phyloP scores from a whole-genome alignment of 2,329 filamentous ascomycete genomes.

The Colletotrichum sublineola region DNA sequence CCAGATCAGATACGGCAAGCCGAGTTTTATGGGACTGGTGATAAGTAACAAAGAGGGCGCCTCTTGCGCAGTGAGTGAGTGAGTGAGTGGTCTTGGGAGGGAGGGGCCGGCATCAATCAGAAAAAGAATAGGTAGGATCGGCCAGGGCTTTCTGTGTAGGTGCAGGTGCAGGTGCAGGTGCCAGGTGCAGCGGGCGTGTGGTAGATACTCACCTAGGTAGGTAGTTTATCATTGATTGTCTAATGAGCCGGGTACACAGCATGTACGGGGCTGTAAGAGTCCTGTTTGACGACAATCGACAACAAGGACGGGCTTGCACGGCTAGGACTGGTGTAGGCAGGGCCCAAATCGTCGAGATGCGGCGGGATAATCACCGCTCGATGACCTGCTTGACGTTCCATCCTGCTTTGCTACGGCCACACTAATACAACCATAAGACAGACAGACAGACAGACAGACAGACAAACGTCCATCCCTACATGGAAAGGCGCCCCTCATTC shows the following conservation, averaged over 20 bases:
- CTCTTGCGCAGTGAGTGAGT: not conserved
- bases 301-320: not conserved
- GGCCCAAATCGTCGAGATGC: constrained; percentile 3
- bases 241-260: too few species aligned
- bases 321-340: not conserved
- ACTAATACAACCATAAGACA: not conserved
- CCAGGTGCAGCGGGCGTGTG: not conserved
- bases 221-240: not conserved
- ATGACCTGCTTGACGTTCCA: not conserved
- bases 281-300: constrained; percentile 4
- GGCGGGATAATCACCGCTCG: not conserved
- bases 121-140: constrained; percentile 28
- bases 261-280: too few species aligned
- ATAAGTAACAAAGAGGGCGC: constrained; percentile 36
- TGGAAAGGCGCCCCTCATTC: constrained; percentile 31
- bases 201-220: too few species aligned
- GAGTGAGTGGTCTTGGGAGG: not conserved
- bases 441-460: not conserved
- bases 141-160: constrained; percentile 17
- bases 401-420: not conserved
- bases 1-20: not conserved
- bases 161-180: constrained; percentile 2
- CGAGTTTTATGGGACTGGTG: constrained; percentile 15
- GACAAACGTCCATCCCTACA: constrained; percentile 4
- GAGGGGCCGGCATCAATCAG: not conserved